Conservation (phyloP, 2,329 filamentous ascomycete species). For the Penicillium sp. region DNA sequence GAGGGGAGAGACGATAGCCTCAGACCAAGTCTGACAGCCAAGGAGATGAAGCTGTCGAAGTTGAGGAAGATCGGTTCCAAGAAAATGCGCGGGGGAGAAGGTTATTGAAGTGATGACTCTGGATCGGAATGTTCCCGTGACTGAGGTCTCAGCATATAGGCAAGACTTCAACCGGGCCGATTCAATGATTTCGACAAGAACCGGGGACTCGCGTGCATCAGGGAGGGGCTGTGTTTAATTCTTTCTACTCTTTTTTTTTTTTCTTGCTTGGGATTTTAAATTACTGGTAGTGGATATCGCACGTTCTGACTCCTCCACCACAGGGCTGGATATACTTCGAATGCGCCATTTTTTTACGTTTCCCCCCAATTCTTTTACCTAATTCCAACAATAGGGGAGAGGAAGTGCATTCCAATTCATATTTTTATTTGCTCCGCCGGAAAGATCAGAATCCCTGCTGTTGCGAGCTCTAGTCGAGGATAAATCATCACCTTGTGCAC, state of each 20-base stretch:
- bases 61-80: background rate
- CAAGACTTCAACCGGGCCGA: conserved; percentile 20
- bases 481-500: conserved; percentile 14
- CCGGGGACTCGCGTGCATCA: conserved; percentile 3
- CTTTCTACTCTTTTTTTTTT: background rate
- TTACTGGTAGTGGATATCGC: background rate
- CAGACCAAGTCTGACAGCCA: background rate
- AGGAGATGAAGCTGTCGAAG: conserved; percentile 2
- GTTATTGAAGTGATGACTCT: background rate
- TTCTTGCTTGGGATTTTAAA: background rate
- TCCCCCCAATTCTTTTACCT: conserved; percentile 10
- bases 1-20: background rate
- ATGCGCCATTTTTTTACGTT: conserved; percentile 12
- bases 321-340: conserved; percentile 17
- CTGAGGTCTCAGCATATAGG: conserved; percentile 17
- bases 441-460: background rate
- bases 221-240: background rate
- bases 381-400: conserved; percentile 9
- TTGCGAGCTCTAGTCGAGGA: background rate
- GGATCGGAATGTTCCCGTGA: conserved; percentile 27
- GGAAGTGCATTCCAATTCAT: background rate
- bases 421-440: background rate
- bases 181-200: conserved; percentile 10
- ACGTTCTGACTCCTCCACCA: background rate
- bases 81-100: conserved; percentile 1